Percentiles rank a stretch among this genome's conserved stretches.
Evolutionary conservation across 345 rosid species (phyloP).

Genomic region (Brassica napus): DNA sequence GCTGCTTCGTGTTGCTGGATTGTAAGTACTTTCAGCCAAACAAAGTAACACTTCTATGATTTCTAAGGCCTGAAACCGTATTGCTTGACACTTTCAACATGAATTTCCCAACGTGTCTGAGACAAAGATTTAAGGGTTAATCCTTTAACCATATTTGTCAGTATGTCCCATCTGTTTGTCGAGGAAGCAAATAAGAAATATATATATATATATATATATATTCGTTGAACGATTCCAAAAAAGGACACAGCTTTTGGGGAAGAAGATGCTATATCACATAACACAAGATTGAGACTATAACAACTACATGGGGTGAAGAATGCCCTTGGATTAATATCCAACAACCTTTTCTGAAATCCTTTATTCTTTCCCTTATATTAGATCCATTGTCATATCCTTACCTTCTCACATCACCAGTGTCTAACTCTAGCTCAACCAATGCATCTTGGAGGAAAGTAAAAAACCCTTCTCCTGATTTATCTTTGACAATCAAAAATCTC

Average conservation of each 20-base stretch:
- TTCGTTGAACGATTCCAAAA: background rate
- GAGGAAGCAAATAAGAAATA: background rate
- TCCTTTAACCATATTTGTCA: background rate
- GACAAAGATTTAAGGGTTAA: background rate
- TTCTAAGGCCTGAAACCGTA: background rate
- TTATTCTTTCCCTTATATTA: background rate
- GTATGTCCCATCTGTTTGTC: background rate
- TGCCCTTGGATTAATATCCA: background rate
- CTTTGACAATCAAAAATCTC: background rate
- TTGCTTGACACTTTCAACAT: background rate
- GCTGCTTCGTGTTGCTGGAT: background rate
- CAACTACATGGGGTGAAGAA: background rate
- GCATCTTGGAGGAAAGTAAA: background rate
- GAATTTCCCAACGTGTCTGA: background rate
- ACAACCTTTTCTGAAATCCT: background rate
- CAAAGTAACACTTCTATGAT: background rate
- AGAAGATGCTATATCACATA: background rate
- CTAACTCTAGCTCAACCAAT: background rate
- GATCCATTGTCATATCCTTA: background rate
- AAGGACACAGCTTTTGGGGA: background rate
- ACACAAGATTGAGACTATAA: background rate
- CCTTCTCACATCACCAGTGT: background rate
- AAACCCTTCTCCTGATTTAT: background rate
- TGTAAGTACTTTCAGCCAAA: background rate
- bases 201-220: background rate